A percentile compares a stretch with the other conserved stretches of the same genome.
Conservation (phyloP, 345 rosid genomes). For the Odontarrhena argentea region DNA sequence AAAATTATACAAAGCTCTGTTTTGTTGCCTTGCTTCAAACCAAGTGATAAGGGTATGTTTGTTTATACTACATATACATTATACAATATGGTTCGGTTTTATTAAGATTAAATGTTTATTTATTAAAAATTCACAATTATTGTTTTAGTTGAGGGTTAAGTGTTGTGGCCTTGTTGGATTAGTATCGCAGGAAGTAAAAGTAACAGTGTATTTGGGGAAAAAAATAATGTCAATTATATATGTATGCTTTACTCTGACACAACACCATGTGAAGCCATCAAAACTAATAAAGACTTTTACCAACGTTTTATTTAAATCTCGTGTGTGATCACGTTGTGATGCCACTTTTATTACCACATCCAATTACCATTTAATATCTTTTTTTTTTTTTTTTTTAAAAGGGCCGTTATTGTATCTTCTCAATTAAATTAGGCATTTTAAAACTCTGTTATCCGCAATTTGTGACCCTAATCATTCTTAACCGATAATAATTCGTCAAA, state of each 20-base stretch:
- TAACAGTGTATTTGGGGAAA: background rate
- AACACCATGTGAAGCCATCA: slow-evolving; percentile 41
- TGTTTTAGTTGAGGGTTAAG: too few relatives aligned
- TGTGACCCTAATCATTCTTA: slow-evolving; percentile 23
- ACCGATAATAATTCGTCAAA: background rate
- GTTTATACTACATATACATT: too few relatives aligned
- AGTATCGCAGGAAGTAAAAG: background rate
- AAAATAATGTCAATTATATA: slow-evolving; percentile 22
- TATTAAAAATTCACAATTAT: too few relatives aligned
- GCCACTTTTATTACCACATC: slow-evolving; percentile 12
- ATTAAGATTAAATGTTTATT: too few relatives aligned
- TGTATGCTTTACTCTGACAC: slow-evolving; percentile 26
- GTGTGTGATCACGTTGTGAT: slow-evolving; percentile 32
- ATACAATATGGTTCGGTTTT: too few relatives aligned
- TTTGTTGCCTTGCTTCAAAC: too few relatives aligned
- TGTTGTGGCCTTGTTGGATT: background rate
- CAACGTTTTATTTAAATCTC: slow-evolving; percentile 24
- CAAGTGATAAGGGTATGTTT: too few relatives aligned
- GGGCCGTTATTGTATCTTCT: slow-evolving; percentile 26
- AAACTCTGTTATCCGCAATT: background rate
- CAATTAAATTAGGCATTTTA: background rate
- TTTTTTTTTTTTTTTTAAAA: background rate
- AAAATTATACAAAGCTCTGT: too few relatives aligned
- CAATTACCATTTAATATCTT: too few relatives aligned
- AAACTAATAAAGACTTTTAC: slow-evolving; percentile 35